Percentiles rank a stretch among this genome's conserved stretches.
These are phyloP conservation scores for Cladosporium phlei DNA, from an alignment of 2,329 filamentous ascomycete species.

Conservation along the genomic window DNA sequence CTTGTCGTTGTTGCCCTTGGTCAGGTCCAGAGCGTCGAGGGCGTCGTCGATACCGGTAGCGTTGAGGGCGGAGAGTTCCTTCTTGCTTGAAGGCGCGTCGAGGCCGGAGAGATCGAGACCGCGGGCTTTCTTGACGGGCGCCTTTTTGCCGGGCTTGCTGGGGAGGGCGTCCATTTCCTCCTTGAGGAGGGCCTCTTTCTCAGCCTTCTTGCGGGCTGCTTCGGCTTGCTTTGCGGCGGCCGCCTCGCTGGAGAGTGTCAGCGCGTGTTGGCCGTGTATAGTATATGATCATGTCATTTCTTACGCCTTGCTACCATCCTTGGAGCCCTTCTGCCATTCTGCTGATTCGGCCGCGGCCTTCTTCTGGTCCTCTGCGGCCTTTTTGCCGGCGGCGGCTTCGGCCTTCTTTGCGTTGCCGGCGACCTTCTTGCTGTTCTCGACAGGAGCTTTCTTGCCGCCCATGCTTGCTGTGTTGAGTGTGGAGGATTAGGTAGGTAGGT, in stretches of 20 bases:
- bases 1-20: conserved; percentile 57
- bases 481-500: too few relatives aligned
- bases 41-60: conserved; percentile 90
- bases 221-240: conserved; percentile 81
- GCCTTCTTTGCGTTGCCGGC: conserved; percentile 89
- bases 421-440: conserved; percentile 82
- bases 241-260: conserved; percentile 59
- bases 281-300: conserved; percentile 2
- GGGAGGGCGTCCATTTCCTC: conserved; percentile 71
- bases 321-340: conserved; percentile 81
- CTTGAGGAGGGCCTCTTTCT: conserved; percentile 74
- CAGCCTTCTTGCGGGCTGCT: conserved; percentile 81
- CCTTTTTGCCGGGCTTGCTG: conserved; percentile 62
- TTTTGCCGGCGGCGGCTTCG: conserved; percentile 76
- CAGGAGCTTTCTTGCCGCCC: conserved; percentile 18
- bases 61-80: conserved; percentile 59
- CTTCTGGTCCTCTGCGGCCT: conserved; percentile 64
- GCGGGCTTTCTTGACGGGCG: conserved; percentile 49
- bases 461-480: too few relatives aligned
- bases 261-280: neutral
- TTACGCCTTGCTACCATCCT: conserved; percentile 80
- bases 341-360: conserved; percentile 63
- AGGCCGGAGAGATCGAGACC: conserved; percentile 74
- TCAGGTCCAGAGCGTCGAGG: conserved; percentile 75
- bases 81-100: conserved; percentile 50